Evolutionary conservation across 179 eudicot genomes (phyloP), one percentile per base, ranked within the genome.

Genomic region (Amaranthus tricolor): DNA sequence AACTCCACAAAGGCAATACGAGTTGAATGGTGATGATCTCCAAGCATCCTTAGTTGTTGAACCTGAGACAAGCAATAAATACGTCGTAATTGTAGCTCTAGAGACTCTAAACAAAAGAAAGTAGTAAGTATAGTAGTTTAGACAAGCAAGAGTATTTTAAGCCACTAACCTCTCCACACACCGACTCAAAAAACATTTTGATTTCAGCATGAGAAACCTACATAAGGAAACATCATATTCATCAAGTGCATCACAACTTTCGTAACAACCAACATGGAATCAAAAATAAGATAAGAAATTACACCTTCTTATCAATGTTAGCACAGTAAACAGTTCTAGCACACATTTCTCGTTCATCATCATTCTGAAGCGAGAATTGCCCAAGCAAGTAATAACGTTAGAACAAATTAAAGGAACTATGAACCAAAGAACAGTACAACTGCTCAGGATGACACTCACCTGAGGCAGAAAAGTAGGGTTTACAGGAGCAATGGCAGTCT

Each of bases 1-100:
- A 93, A 93, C 87, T 93, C 97, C 54, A 93, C 94, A 80, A 93
- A 93, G 75, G 96, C 94, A 83, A 92, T 91, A 62, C 96, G 92
- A 74, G 96, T 92, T 3, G 94, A 82, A 81, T 91, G 96, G 74
- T 80, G 89, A 80, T 85, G 82, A 76, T 93, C 97, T 61, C 96
- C 96, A 65, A 93, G 93, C 86, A 93, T 77, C 92, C 92, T 91
- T 85, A 89, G 73, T 76, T 92, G 91, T 7, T 68, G 82, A 82
- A 93, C 94, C 98, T 93, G 79, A 47, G 43, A 71, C 60, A n/a
- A 80, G 59, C 16, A 19, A 62, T 31, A 73, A 31, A 50, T 54
- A n/a, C 52, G 21, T 14, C 3, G 24, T 67, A 49, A 31, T 5
- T 45, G 56, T 55, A 55, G 65, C 9, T 62, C 51, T 49, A 19